Evolutionary conservation across 2,329 filamentous ascomycete genomes (phyloP).

Genomic region (Aphanocladium album): DNA sequence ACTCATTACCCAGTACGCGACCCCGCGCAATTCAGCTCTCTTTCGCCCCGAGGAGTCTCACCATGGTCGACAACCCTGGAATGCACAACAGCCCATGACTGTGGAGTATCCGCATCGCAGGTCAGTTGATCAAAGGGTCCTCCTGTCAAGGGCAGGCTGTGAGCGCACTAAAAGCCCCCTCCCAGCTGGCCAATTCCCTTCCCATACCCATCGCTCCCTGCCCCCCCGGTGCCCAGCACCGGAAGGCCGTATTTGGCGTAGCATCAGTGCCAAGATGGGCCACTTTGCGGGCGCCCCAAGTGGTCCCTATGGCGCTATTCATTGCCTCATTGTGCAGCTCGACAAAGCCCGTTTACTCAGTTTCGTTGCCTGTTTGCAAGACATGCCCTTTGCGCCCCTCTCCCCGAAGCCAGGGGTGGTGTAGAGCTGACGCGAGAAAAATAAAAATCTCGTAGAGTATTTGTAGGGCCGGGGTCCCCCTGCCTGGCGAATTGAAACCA

Average conservation of each 20-base stretch:
- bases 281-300: neutral
- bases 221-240: no score
- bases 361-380: neutral
- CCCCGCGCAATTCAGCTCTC: neutral
- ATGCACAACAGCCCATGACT: neutral
- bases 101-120: neutral
- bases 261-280: constrained; percentile 3
- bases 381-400: neutral
- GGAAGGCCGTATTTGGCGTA: constrained; percentile 3
- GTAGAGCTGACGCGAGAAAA: neutral
- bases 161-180: neutral
- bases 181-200: no score
- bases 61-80: neutral
- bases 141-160: neutral
- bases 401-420: neutral
- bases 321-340: constrained; percentile 12
- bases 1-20: neutral
- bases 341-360: constrained; percentile 2
- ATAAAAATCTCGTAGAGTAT: neutral
- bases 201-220: neutral
- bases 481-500: neutral
- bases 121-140: constrained; percentile 7
- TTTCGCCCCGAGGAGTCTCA: neutral
- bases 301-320: constrained; percentile 3
- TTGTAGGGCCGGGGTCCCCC: constrained; percentile 5